Percentiles rank a stretch among this genome's conserved stretches.
Evolutionary conservation across 2,329 filamentous ascomycete genomes (phyloP).

Genomic region (Colletotrichum truncatum): DNA sequence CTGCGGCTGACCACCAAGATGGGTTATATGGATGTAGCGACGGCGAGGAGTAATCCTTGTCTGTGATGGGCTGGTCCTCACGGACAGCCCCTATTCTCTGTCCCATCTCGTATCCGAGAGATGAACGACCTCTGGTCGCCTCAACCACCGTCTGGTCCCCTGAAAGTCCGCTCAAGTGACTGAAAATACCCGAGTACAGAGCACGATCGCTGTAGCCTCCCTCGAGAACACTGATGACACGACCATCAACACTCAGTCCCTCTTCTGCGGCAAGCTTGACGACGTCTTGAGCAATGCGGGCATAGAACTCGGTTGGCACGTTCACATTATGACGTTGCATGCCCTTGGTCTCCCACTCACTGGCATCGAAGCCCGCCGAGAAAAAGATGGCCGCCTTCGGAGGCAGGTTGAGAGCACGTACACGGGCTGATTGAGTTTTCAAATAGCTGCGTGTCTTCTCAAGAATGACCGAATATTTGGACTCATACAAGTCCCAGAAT

Average conservation of each 20-base stretch:
- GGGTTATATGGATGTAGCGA: constrained; percentile 66
- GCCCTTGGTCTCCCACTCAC: constrained; percentile 88
- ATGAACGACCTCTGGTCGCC: constrained; percentile 42
- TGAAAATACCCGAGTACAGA: constrained; percentile 85
- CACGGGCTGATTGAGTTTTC: constrained; percentile 73
- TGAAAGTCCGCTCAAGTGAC: constrained; percentile 86
- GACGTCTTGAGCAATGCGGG: constrained; percentile 86
- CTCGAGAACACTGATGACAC: constrained; percentile 92
- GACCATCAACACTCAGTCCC: constrained; percentile 79
- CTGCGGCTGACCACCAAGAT: constrained; percentile 74
- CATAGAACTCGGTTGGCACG: constrained; percentile 96
- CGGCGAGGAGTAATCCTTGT: constrained; percentile 35
- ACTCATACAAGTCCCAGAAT: constrained; percentile 90
- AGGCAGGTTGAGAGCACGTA: constrained; percentile 65
- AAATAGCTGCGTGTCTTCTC: constrained; percentile 85
- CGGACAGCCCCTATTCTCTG: constrained; percentile 55
- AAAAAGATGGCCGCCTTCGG: constrained; percentile 92
- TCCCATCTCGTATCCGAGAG: constrained; percentile 68
- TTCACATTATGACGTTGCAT: constrained; percentile 98
- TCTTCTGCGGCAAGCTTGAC: constrained; percentile 84
- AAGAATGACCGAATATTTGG: constrained; percentile 78
- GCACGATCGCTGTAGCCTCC: constrained; percentile 96
- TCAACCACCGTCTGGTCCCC: constrained; percentile 54
- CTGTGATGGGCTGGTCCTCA: constrained; percentile 40
- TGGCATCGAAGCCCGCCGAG: constrained; percentile 96